Percentiles rank a stretch among this genome's conserved stretches.
phyloP scores from a whole-genome alignment of 371 early-diverging fungal species.

The Gilbertella persicaria region DNA sequence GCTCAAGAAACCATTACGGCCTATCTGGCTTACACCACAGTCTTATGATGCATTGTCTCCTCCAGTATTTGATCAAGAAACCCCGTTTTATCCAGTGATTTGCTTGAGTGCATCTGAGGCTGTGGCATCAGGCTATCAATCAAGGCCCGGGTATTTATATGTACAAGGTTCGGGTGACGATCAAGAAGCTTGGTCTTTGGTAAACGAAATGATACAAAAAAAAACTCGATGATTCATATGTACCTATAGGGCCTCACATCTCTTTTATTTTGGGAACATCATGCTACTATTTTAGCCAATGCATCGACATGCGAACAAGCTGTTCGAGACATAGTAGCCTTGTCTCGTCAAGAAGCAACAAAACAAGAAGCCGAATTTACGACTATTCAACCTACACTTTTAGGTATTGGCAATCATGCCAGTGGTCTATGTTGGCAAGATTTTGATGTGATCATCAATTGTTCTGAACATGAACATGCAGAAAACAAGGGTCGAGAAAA shows the following conservation, averaged over 20 bases:
- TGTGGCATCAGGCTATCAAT: conserved; percentile 55
- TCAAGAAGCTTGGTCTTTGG: conserved; percentile 81
- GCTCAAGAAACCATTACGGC: conserved; percentile 72
- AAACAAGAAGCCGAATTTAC: conserved; percentile 25
- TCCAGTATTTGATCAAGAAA: conserved; percentile 53
- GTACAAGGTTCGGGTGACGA: conserved; percentile 92
- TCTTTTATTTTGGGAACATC: conserved; percentile 72
- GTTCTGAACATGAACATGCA: conserved; percentile 40
- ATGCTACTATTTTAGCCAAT: conserved; percentile 45
- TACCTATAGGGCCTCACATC: conserved; percentile 60
- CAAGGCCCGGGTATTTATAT: conserved; percentile 65
- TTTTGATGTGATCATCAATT: conserved; percentile 71
- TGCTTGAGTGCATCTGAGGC: conserved; percentile 76
- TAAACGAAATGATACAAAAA: conserved; percentile 10
- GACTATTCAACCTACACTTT: conserved; percentile 55
- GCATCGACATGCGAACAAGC: conserved; percentile 49
- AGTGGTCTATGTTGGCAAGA: conserved; percentile 56
- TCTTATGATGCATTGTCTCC: conserved; percentile 43
- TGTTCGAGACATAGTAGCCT: conserved; percentile 43
- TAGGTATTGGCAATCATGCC: conserved; percentile 62
- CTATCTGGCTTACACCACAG: conserved; percentile 80
- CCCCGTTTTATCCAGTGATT: conserved; percentile 65
- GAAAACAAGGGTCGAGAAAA: conserved; percentile 20
- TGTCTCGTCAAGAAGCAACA: conserved; percentile 17
- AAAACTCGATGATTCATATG: not conserved